Evolutionary conservation across 2,329 filamentous ascomycete species (phyloP).

Genomic region (Elsinoe perseae): DNA sequence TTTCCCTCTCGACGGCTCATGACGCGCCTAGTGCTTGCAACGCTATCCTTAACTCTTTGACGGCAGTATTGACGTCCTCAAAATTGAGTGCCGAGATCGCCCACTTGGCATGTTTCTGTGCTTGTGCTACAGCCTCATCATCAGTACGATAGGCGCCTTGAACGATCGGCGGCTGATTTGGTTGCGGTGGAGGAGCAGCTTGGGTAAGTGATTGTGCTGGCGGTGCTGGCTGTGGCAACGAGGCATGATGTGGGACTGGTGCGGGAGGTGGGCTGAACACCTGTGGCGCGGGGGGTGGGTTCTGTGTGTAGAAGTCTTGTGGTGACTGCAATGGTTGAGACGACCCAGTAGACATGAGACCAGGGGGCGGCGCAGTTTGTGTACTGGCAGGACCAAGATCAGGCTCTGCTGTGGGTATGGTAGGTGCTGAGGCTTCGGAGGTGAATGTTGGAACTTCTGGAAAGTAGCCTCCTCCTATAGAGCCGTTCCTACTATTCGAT

Average conservation of each 20-base stretch:
- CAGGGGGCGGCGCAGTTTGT: constrained; percentile 1
- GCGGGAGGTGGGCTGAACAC: constrained; percentile 29
- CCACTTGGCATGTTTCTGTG: constrained; percentile 95
- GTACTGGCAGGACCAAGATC: constrained; percentile 15
- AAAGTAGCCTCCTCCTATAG: constrained; percentile 52
- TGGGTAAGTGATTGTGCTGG: constrained; percentile 21
- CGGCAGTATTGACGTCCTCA: constrained; percentile 84
- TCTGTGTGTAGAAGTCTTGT: constrained; percentile 20
- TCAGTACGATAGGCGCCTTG: constrained; percentile 49
- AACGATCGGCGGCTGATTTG: background rate
- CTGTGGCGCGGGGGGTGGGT: background rate
- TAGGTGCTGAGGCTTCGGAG: constrained; percentile 30
- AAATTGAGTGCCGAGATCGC: constrained; percentile 95
- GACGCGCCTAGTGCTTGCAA: constrained; percentile 60
- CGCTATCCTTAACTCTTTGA: constrained; percentile 73
- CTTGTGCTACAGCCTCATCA: constrained; percentile 62
- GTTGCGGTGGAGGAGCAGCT: constrained; percentile 13
- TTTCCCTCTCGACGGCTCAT: too few species aligned
- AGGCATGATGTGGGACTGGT: constrained; percentile 30
- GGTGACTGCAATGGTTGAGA: constrained; percentile 20
- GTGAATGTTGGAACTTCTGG: constrained; percentile 44
- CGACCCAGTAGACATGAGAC: constrained; percentile 12
- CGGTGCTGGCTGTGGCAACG: constrained; percentile 20
- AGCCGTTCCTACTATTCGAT: constrained; percentile 34
- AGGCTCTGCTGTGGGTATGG: constrained; percentile 31